Evolutionary conservation across 257 asterid genomes (phyloP).

Genomic region (Solanum pinnatisectum): DNA sequence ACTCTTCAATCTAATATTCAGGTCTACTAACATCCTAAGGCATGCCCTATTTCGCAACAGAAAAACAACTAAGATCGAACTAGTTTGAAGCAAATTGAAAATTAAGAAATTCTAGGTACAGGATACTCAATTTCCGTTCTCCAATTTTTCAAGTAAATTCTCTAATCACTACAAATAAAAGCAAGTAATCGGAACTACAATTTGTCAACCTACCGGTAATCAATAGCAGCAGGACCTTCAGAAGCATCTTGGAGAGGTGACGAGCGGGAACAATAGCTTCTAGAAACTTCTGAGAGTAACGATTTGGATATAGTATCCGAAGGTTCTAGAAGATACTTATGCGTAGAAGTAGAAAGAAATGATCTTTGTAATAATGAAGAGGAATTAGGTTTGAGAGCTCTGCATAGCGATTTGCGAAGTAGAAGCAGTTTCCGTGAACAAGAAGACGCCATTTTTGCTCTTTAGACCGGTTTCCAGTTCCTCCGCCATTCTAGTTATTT

Average conservation of each 20-base stretch:
- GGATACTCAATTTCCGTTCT: not conserved
- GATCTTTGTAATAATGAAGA: not conserved
- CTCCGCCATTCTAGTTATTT: not conserved
- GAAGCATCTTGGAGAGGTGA: constrained; percentile 25
- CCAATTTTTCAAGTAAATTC: not conserved
- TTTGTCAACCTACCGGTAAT: constrained; percentile 37
- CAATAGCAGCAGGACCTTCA: constrained; percentile 37
- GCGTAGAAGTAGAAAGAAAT: not conserved
- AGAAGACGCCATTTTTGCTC: constrained; percentile 24
- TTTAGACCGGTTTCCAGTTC: not conserved
- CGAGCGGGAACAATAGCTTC: constrained; percentile 17
- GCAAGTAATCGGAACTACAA: not conserved
- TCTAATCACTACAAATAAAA: not conserved
- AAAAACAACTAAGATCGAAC: not conserved
- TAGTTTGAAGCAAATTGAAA: not conserved
- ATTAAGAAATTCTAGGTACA: not conserved
- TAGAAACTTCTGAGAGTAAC: constrained; percentile 1
- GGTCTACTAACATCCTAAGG: not conserved
- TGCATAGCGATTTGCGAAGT: constrained; percentile 19
- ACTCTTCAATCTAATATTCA: not conserved
- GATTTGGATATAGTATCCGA: constrained; percentile 5
- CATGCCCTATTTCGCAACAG: not conserved
- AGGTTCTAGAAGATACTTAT: constrained; percentile 11
- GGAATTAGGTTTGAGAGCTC: constrained; percentile 18
- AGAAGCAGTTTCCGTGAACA: constrained; percentile 1